These are phyloP conservation scores for Lactarius psammicola DNA, from an alignment of 768 basidiomycete genomes.

Conservation along the genomic window DNA sequence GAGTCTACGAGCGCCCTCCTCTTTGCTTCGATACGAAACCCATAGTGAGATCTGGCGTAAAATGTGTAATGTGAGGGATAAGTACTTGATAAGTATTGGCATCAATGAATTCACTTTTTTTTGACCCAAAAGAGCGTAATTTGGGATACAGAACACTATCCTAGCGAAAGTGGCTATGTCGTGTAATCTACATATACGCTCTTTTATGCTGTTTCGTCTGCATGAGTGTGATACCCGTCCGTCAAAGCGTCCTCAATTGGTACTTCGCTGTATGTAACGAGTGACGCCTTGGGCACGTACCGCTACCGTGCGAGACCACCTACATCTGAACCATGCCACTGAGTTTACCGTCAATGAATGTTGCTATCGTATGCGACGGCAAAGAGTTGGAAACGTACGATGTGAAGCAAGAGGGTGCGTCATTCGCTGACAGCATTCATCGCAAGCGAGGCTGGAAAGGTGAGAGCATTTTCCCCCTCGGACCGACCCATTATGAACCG, in stretches of 20 bases:
- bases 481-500: no score
- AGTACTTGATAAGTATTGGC: not conserved
- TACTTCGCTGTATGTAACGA: no score
- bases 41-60: not conserved
- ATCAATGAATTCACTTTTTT: not conserved
- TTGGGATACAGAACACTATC: not conserved
- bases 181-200: no score
- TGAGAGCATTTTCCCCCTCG: no score
- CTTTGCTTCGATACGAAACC: not conserved
- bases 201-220: no score
- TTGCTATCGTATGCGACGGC: slow-evolving; percentile 7
- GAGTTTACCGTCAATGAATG: not conserved
- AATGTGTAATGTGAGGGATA: not conserved
- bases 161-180: no score
- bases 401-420: not conserved
- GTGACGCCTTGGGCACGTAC: no score
- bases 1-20: not conserved
- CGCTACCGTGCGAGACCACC: not conserved
- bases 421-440: not conserved
- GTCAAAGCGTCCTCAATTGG: no score
- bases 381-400: slow-evolving; percentile 1
- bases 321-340: slow-evolving; percentile 12
- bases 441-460: slow-evolving; percentile 16
- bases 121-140: not conserved
- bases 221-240: no score